Evolutionary conservation across 1,284 basidiomycete species (phyloP), one percentile per base, ranked within the genome.

Genomic region (Cutaneotrichosporon arboriforme): DNA sequence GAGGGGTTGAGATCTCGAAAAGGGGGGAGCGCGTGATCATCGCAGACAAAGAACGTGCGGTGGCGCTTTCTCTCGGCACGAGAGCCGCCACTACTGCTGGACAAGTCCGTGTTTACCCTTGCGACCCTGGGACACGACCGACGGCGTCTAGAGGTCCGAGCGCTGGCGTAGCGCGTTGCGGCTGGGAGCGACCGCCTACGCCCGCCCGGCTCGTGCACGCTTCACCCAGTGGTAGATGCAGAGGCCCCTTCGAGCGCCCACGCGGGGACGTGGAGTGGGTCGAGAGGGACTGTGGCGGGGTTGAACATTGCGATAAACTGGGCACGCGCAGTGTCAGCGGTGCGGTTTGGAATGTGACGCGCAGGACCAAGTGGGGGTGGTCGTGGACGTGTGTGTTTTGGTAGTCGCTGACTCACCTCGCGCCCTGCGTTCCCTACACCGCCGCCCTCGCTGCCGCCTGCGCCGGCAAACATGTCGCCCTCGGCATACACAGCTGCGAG

Each of bases 261-360:
- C 3, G 50, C 46, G 10, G 72, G 70, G 31, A 59, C 58, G 46
- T 58, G 51, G 9, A 38, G 42, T 20, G 36, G 43, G 38, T 70
- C 65, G 22, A 60, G 64, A 10, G 55, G 44, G 40, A 73, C 54
- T 40, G 52, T 58, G 31, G 49, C 57, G 1, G 71, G 69, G 4
- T 73, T 59, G 55, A 73, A 74, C 53, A 71, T 62, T 14, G 72
- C 71, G 43, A 74, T 72, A 45, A 70, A 73, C 71, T 74, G 51
- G 8, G 20, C 8, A 40, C 26, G 26, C 7, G 26, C 26, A 31
- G 17, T n/a, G 36, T 48, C 46, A 48, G 46, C 21, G 37, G 7
- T 18, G 31, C 43, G 4, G 43, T 22, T n/a, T 31, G 26, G 26
- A 31, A 31, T 31, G 26, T 31, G 26, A 31, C 26, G 26, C 26